Evolutionary conservation across 2,329 filamentous ascomycete genomes (phyloP).

Genomic region (Teratosphaeria nubilosa): DNA sequence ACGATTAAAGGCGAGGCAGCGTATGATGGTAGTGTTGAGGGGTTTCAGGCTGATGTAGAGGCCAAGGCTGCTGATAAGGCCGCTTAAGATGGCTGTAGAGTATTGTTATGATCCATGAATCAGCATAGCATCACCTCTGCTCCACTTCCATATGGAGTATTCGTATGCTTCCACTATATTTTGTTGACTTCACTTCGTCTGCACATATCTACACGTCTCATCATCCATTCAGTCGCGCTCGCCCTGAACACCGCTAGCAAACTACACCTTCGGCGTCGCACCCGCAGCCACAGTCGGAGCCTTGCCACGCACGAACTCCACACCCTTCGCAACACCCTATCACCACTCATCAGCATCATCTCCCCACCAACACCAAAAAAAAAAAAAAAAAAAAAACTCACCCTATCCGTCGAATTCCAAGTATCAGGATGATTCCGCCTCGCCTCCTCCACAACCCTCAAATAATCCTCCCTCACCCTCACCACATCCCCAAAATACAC

Average conservation of each 20-base stretch:
- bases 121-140: no score
- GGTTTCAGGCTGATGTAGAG: neutral
- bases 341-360: neutral
- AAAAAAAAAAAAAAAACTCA: neutral
- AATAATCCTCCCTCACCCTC: slow-evolving; percentile 25
- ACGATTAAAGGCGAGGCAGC: slow-evolving; percentile 17
- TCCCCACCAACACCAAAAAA: neutral
- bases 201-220: neutral
- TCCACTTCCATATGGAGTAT: no score
- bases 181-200: no score
- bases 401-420: slow-evolving; percentile 13
- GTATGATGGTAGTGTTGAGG: slow-evolving; percentile 15
- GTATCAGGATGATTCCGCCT: slow-evolving; percentile 27
- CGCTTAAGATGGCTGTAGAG: neutral
- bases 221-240: neutral
- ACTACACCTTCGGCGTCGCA: neutral
- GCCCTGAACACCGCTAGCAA: neutral
- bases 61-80: neutral
- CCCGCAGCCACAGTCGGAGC: neutral
- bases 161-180: no score
- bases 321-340: neutral
- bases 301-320: neutral
- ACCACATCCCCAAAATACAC: slow-evolving; percentile 25
- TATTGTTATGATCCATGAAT: neutral
- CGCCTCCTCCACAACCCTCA: slow-evolving; percentile 23